A percentile compares a stretch with the other conserved stretches of the same genome.
These are phyloP conservation scores for Scytalidium lignicola DNA, from an alignment of 2,329 filamentous ascomycete species.

Conservation along the genomic window DNA sequence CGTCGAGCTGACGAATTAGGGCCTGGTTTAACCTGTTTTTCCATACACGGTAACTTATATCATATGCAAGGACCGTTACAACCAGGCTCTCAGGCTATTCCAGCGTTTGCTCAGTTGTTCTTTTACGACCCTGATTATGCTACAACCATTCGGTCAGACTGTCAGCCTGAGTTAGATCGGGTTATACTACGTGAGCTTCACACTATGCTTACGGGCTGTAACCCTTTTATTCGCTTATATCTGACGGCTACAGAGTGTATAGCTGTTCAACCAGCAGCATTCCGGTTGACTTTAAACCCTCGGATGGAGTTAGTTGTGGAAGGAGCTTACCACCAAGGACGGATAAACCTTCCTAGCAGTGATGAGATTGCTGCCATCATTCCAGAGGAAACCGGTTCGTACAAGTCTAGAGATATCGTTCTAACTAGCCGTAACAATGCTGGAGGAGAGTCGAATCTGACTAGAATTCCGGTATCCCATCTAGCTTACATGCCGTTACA, in stretches of 20 bases:
- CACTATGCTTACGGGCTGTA: not conserved
- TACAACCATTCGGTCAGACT: not conserved
- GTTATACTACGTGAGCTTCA: not conserved
- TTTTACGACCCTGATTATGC: conserved; percentile 1
- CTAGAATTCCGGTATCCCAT: not conserved
- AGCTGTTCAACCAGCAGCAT: not conserved
- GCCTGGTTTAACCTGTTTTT: not conserved
- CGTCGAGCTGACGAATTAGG: not conserved
- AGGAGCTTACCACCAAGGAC: not conserved
- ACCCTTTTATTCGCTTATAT: conserved; percentile 1
- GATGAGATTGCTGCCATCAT: not conserved
- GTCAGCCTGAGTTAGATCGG: not conserved
- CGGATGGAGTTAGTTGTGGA: not conserved
- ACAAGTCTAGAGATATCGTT: not conserved
- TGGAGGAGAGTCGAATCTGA: not conserved
- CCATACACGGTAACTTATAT: conserved; percentile 1
- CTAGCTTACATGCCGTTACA: not conserved
- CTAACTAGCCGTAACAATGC: not conserved
- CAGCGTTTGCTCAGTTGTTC: conserved; percentile 2
- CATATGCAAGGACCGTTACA: not conserved
- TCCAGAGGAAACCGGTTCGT: not conserved
- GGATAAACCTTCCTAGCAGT: not conserved
- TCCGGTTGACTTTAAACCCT: not conserved
- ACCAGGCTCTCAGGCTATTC: not conserved
- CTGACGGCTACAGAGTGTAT: not conserved